Evolutionary conservation across 2,329 filamentous ascomycete genomes (phyloP).

Genomic region (Lachnum nothofagi): DNA sequence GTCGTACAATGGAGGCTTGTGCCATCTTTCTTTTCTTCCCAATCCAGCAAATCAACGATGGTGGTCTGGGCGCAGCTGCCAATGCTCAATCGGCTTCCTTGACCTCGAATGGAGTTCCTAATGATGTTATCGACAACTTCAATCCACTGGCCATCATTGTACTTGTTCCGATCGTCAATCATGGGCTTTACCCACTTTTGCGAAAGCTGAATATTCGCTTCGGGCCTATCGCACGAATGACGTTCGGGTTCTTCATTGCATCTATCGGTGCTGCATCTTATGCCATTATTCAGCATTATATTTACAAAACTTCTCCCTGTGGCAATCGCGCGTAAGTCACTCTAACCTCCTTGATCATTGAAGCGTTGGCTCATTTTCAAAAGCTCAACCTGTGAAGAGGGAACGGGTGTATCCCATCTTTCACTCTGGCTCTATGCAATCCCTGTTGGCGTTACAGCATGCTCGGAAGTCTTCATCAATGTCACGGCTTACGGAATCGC

Average conservation of each 20-base stretch:
- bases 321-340: conserved; percentile 43
- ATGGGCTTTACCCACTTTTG: conserved; percentile 60
- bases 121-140: conserved; percentile 70
- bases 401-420: too few relatives aligned
- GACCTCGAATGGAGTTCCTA: conserved; percentile 64
- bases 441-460: conserved; percentile 42
- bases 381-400: too few relatives aligned
- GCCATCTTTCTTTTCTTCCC: conserved; percentile 56
- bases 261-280: conserved; percentile 41
- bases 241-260: conserved; percentile 61
- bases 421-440: conserved; percentile 51
- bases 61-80: conserved; percentile 72
- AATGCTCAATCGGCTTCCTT: conserved; percentile 73
- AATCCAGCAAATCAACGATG: conserved; percentile 33
- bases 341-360: too few relatives aligned
- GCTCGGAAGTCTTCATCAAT: conserved; percentile 52
- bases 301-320: conserved; percentile 36
- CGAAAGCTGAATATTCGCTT: conserved; percentile 58
- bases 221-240: conserved; percentile 70
- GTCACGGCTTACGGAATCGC: conserved; percentile 67
- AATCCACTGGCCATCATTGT: conserved; percentile 73
- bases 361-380: too few relatives aligned
- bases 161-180: conserved; percentile 66
- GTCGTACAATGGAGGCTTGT: conserved; percentile 62
- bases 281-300: too few relatives aligned